These are phyloP conservation scores for Tripterygium wilfordii DNA, from an alignment of 177 flowering plant genomes.

Conservation along the genomic window DNA sequence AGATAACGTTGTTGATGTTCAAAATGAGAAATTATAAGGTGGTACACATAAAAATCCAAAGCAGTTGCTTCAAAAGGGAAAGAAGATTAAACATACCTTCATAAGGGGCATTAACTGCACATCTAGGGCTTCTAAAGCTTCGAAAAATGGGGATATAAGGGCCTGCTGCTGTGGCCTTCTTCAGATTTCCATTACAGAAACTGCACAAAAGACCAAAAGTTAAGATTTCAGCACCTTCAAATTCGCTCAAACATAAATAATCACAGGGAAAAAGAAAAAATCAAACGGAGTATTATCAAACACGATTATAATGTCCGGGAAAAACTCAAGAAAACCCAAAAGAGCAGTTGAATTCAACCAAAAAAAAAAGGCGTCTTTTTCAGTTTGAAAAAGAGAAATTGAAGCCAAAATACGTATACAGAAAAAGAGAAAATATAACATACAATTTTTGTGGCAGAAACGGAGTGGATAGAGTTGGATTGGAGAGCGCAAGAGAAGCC, in stretches of 20 bases:
- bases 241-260: too few relatives aligned
- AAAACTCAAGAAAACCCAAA: not conserved
- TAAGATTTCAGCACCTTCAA: too few relatives aligned
- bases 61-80: too few relatives aligned
- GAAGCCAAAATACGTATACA: not conserved
- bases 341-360: not conserved
- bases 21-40: too few relatives aligned
- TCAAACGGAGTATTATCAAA: not conserved
- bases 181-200: constrained; percentile 12
- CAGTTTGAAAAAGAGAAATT: not conserved
- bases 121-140: constrained; percentile 23
- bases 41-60: too few relatives aligned
- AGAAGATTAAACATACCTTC: too few relatives aligned
- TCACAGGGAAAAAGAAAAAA: not conserved
- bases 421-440: constrained; percentile 7
- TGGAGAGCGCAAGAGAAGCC: constrained; percentile 28
- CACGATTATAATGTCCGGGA: too few relatives aligned
- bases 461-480: constrained; percentile 31
- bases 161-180: constrained; percentile 11
- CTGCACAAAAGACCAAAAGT: constrained; percentile 6
- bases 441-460: constrained; percentile 31
- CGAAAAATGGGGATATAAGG: not conserved
- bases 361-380: not conserved
- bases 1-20: too few relatives aligned
- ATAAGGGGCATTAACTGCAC: too few relatives aligned